These are phyloP conservation scores for Botryosphaeria dothidea DNA, from an alignment of 2,329 filamentous ascomycete species.

Conservation along the genomic window DNA sequence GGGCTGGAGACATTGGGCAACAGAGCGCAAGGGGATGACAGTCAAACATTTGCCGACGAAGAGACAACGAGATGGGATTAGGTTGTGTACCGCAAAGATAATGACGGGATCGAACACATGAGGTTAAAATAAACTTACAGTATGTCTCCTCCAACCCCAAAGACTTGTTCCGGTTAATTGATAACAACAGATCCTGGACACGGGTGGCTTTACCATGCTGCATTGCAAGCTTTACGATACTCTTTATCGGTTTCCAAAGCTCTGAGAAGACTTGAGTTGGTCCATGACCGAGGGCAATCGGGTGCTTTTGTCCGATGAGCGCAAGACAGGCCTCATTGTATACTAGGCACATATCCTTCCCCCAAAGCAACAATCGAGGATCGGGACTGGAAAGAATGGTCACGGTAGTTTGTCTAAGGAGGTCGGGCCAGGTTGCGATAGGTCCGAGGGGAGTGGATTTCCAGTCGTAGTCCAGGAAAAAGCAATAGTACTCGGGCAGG, in stretches of 20 bases:
- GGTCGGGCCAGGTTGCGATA: slow-evolving; percentile 67
- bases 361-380: slow-evolving; percentile 58
- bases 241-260: slow-evolving; percentile 5
- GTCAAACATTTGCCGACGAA: too few relatives aligned
- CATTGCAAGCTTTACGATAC: slow-evolving; percentile 16
- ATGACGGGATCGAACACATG: too few relatives aligned
- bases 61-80: too few relatives aligned
- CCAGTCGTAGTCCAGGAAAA: slow-evolving; percentile 57
- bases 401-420: slow-evolving; percentile 73
- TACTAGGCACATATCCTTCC: slow-evolving; percentile 65
- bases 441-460: slow-evolving; percentile 70
- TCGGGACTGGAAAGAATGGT: slow-evolving; percentile 60
- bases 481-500: neutral
- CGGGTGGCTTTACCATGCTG: slow-evolving; percentile 14
- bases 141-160: slow-evolving; percentile 18
- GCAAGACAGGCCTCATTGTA: slow-evolving; percentile 69
- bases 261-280: slow-evolving; percentile 13
- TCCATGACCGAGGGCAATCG: slow-evolving; percentile 62
- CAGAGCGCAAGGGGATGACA: too few relatives aligned
- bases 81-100: too few relatives aligned
- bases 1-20: too few relatives aligned
- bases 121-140: slow-evolving; percentile 17
- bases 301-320: slow-evolving; percentile 71
- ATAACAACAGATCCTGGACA: slow-evolving; percentile 2
- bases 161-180: neutral